Evolutionary conservation across 768 basidiomycete genomes (phyloP).

Genomic region (Lyophyllum atratum): DNA sequence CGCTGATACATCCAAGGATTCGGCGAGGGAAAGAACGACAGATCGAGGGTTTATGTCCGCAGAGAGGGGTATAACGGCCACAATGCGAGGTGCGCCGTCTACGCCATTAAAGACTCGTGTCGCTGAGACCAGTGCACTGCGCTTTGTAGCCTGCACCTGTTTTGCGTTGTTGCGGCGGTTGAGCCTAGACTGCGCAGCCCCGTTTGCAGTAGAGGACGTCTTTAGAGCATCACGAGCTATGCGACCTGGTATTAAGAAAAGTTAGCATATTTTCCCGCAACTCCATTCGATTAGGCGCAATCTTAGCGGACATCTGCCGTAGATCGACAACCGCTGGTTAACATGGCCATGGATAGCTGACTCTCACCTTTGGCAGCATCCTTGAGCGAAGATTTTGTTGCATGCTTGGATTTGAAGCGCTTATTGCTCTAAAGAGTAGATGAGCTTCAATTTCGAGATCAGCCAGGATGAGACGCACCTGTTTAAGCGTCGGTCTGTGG

Average conservation of each 20-base stretch:
- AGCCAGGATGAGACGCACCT: constrained; percentile 42
- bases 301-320: too few species aligned
- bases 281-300: background rate
- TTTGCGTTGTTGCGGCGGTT: constrained; percentile 87
- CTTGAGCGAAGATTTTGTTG: constrained; percentile 82
- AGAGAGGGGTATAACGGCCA: constrained; percentile 85
- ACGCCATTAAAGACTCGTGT: constrained; percentile 79
- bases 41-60: constrained; percentile 57
- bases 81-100: constrained; percentile 81
- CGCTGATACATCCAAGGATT: constrained; percentile 55
- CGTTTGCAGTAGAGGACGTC: constrained; percentile 45
- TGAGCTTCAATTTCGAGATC: background rate
- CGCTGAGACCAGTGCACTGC: constrained; percentile 64
- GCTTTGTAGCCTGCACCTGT: constrained; percentile 76
- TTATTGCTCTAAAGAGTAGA: constrained; percentile 75
- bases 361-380: constrained; percentile 78
- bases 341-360: too few species aligned
- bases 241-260: constrained; percentile 44
- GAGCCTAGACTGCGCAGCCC: constrained; percentile 66
- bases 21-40: constrained; percentile 58
- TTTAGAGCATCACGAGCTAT: constrained; percentile 58
- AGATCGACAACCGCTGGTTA: constrained; percentile 1
- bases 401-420: constrained; percentile 87
- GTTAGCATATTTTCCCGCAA: background rate
- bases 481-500: constrained; percentile 86